Evolutionary conservation across 192 early-diverging fungal genomes (phyloP).

Genomic region (Podila epigama): DNA sequence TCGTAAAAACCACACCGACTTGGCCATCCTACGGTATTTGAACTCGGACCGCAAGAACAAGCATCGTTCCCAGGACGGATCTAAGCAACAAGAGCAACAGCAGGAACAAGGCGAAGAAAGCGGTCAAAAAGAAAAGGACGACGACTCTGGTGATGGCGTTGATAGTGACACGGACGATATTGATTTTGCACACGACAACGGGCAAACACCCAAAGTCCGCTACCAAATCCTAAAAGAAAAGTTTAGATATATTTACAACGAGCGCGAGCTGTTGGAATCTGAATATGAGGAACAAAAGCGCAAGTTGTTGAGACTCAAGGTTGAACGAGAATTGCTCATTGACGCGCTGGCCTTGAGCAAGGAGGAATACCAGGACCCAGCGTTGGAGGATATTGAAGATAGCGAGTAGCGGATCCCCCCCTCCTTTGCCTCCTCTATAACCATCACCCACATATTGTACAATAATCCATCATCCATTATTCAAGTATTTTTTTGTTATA

Average conservation of each 20-base stretch:
- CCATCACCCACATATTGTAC: not conserved
- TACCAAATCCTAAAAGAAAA: constrained; percentile 42
- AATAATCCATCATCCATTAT: not conserved
- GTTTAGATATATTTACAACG: constrained; percentile 38
- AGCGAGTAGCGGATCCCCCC: constrained; percentile 12
- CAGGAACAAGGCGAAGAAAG: constrained; percentile 4
- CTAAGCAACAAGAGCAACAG: not conserved
- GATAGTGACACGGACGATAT: constrained; percentile 31
- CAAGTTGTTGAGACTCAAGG: constrained; percentile 21
- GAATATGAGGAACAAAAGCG: constrained; percentile 43
- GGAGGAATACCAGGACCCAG: constrained; percentile 32
- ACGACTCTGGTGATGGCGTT: too few species aligned
- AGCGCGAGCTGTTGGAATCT: constrained; percentile 30
- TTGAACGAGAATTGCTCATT: constrained; percentile 26
- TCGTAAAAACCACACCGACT: not conserved
- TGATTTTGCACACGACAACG: constrained; percentile 35
- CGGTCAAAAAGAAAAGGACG: constrained; percentile 20
- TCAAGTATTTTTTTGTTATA: too few species aligned
- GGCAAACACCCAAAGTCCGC: constrained; percentile 25
- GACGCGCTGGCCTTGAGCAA: constrained; percentile 24
- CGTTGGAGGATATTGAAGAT: constrained; percentile 32
- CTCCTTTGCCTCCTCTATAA: not conserved
- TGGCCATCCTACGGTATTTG: not conserved
- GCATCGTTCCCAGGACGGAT: not conserved
- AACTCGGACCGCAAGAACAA: not conserved